Evolutionary conservation across 2,329 filamentous ascomycete genomes (phyloP).

Genomic region (Claviceps pusilla): DNA sequence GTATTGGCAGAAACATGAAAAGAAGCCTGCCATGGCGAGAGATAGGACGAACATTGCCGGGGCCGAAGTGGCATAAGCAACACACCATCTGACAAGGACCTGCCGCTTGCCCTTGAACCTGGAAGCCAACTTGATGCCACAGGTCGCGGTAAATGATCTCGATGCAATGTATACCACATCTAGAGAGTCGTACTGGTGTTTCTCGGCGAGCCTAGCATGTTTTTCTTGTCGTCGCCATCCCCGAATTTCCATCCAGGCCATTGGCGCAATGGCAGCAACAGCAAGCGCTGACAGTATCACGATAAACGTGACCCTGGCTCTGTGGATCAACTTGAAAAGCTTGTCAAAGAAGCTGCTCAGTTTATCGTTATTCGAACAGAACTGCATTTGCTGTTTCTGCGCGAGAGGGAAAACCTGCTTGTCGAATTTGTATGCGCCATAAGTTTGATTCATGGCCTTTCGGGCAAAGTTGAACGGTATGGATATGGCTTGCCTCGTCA

Average conservation of each 20-base stretch:
- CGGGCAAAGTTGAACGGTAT: slow-evolving; percentile 73
- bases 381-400: slow-evolving; percentile 64
- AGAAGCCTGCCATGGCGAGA: slow-evolving; percentile 65
- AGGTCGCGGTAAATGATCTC: slow-evolving; percentile 57
- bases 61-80: slow-evolving; percentile 75
- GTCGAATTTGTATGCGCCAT: slow-evolving; percentile 66
- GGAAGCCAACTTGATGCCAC: slow-evolving; percentile 55
- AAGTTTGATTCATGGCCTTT: slow-evolving; percentile 51
- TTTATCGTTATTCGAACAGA: slow-evolving; percentile 74
- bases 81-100: slow-evolving; percentile 63
- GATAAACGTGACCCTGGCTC: slow-evolving; percentile 61
- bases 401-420: slow-evolving; percentile 67
- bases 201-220: slow-evolving; percentile 49
- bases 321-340: slow-evolving; percentile 50
- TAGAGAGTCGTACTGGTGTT: slow-evolving; percentile 59
- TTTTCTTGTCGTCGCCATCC: slow-evolving; percentile 60
- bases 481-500: slow-evolving; percentile 59
- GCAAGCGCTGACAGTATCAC: slow-evolving; percentile 59
- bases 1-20: slow-evolving; percentile 71
- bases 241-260: slow-evolving; percentile 67
- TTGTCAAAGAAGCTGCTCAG: slow-evolving; percentile 73
- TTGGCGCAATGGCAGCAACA: slow-evolving; percentile 56
- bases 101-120: slow-evolving; percentile 51
- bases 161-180: slow-evolving; percentile 82
- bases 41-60: slow-evolving; percentile 76